phyloP scores from a whole-genome alignment of 2,329 filamentous ascomycete species.

The Calonectria montana region DNA sequence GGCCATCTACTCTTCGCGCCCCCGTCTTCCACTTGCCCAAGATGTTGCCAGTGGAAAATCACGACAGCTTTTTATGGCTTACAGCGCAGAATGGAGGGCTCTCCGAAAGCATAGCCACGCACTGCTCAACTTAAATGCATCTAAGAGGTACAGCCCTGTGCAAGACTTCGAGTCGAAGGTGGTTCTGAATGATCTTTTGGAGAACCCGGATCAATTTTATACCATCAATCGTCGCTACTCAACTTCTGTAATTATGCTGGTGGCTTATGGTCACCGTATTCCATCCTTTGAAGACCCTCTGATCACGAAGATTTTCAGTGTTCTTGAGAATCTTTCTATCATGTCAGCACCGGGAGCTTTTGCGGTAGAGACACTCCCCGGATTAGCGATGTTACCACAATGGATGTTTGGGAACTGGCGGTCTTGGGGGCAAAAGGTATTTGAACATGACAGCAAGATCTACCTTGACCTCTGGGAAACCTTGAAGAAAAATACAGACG shows the following conservation, averaged over 20 bases:
- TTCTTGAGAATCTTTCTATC: conserved; percentile 26
- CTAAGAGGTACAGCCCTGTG: conserved; percentile 27
- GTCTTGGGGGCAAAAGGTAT: conserved; percentile 22
- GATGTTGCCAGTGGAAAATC: conserved; percentile 22
- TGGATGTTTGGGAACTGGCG: conserved; percentile 24
- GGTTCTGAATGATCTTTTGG: conserved; percentile 17
- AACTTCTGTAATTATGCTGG: conserved; percentile 33
- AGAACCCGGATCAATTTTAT: conserved; percentile 26
- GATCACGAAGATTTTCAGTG: conserved; percentile 31
- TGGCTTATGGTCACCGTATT: conserved; percentile 32
- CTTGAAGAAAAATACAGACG: conserved; percentile 19
- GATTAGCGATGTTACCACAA: conserved; percentile 14
- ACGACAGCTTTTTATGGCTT: conserved; percentile 28
- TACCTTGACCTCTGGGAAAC: conserved; percentile 31
- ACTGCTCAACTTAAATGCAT: conserved; percentile 25
- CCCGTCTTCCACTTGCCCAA: conserved; percentile 22
- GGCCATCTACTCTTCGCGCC: conserved; percentile 24
- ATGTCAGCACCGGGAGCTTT: conserved; percentile 26
- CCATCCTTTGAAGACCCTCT: conserved; percentile 31
- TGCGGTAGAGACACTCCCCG: conserved; percentile 22
- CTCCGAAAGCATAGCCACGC: conserved; percentile 27
- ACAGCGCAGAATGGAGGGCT: conserved; percentile 20
- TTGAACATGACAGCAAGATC: conserved; percentile 29
- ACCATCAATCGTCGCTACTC: conserved; percentile 36
- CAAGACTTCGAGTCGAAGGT: conserved; percentile 38